Percentiles rank a stretch among this genome's conserved stretches.
Evolutionary conservation across 495 filamentous ascomycete species (phyloP).

Genomic region (Penicillium maclennaniae): DNA sequence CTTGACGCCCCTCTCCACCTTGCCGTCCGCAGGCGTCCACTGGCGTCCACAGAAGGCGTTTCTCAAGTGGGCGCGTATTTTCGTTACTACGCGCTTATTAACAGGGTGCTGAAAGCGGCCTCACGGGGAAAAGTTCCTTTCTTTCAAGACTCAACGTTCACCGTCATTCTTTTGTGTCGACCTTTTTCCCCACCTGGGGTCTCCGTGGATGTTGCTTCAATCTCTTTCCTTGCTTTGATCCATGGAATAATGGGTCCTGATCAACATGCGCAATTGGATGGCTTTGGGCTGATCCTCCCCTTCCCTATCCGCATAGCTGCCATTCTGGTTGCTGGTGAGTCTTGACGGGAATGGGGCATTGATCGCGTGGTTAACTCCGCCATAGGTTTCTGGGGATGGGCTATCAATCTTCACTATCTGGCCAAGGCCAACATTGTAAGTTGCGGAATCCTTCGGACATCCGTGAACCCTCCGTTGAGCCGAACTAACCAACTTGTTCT

Average conservation of each 20-base stretch:
- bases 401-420: constrained; percentile 78
- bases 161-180: constrained; percentile 38
- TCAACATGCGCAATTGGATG: constrained; percentile 76
- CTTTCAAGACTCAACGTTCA: constrained; percentile 27
- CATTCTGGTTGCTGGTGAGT: constrained; percentile 71
- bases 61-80: background rate
- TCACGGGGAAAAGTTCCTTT: constrained; percentile 14
- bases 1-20: background rate
- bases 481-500: background rate
- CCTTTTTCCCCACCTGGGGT: constrained; percentile 8
- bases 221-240: constrained; percentile 15
- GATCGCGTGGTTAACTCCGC: constrained; percentile 1
- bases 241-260: constrained; percentile 72
- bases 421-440: constrained; percentile 65
- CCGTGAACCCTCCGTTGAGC: background rate
- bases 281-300: constrained; percentile 80
- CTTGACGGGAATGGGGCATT: background rate
- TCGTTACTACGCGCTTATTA: constrained; percentile 12
- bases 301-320: constrained; percentile 79
- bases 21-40: background rate
- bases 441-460: constrained; percentile 8
- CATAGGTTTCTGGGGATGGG: constrained; percentile 88
- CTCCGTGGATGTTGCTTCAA: background rate
- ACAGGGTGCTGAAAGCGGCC: constrained; percentile 25
- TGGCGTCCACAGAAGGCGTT: background rate